Evolutionary conservation across 306 rosid genomes (phyloP).

Genomic region (barrel medic (Medicago truncatula)): MtrunA17r5.0-ANR NC_053042.1:6085001-6085500

Average conservation of each 20-base stretch:
- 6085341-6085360: not conserved
- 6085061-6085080: slow-evolving; percentile 1
- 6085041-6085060: not conserved
- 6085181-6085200: not conserved
- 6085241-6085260: not conserved
- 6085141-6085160: not conserved
- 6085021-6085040: not conserved
- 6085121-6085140: not conserved
- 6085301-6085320: not conserved
- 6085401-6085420: not conserved
- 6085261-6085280: not conserved
- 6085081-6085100: not conserved
- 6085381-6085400: not conserved
- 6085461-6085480: not conserved
- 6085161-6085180: not conserved
- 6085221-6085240: not conserved
- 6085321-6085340: not conserved
- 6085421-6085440: not conserved
- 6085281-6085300: not conserved
- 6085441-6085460: not conserved
- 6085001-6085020: not conserved
- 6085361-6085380: not conserved
- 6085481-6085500: not conserved
- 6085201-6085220: not conserved
- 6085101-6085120: not conserved